These are phyloP conservation scores for Penstemon newberryi DNA, from an alignment of 257 asterid species.

Conservation along the genomic window DNA sequence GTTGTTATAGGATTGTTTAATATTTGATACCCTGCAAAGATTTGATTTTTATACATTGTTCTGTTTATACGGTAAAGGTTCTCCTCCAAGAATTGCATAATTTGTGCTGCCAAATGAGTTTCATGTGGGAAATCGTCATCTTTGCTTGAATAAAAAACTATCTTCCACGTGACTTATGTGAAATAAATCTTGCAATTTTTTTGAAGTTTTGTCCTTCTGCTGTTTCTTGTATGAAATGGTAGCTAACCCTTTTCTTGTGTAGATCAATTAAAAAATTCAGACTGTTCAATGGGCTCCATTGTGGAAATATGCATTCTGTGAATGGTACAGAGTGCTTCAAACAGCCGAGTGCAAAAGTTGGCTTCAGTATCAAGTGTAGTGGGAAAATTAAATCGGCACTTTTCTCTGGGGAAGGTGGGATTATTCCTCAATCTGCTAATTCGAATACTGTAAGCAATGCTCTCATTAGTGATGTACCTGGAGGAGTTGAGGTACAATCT, in stretches of 20 bases:
- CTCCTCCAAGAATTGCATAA: constrained; percentile 2
- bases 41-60: neutral
- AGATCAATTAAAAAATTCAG: constrained; percentile 45
- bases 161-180: neutral
- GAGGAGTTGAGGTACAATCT: constrained; percentile 57
- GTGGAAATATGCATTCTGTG: constrained; percentile 35
- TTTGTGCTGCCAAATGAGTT: constrained; percentile 2
- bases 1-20: neutral
- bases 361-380: constrained; percentile 42
- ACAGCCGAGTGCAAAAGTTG: constrained; percentile 37
- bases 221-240: constrained; percentile 3
- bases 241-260: constrained; percentile 19
- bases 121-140: neutral
- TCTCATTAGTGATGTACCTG: constrained; percentile 43
- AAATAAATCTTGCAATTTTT: neutral
- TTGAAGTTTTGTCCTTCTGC: neutral
- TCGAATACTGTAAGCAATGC: constrained; percentile 34
- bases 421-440: constrained; percentile 35
- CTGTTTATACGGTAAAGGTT: constrained; percentile 4
- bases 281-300: constrained; percentile 50
- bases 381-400: constrained; percentile 48
- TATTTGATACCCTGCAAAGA: constrained; percentile 17
- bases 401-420: constrained; percentile 54
- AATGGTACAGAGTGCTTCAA: constrained; percentile 47
- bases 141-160: neutral